Evolutionary conservation across 768 basidiomycete species (phyloP).

Genomic region (Mycena alexandri): DNA sequence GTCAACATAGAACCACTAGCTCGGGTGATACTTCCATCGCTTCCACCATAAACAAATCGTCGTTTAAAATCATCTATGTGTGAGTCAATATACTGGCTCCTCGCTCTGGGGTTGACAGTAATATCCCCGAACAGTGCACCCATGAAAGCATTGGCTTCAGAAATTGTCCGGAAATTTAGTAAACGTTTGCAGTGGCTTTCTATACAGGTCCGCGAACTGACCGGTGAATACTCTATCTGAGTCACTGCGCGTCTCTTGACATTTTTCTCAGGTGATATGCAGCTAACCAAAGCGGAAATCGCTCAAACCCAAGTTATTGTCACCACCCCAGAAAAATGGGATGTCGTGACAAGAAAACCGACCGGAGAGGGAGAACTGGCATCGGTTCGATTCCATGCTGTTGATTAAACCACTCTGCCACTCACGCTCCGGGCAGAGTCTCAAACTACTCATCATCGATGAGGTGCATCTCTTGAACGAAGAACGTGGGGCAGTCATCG

Average conservation of each 20-base stretch:
- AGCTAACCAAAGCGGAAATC: conserved; percentile 93
- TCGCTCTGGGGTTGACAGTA: conserved; percentile 6
- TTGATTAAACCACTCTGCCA: too few relatives aligned
- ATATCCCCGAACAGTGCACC: conserved; percentile 83
- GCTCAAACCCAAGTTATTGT: conserved; percentile 97
- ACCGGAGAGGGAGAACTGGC: conserved; percentile 98
- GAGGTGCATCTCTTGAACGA: conserved; percentile 98
- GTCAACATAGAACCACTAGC: conserved; percentile 66
- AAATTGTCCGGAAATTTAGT: conserved; percentile 94
- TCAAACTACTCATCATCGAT: conserved; percentile 96
- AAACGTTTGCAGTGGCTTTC: conserved; percentile 91
- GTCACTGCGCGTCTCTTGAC: conserved; percentile 37
- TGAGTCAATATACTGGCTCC: conserved; percentile 48
- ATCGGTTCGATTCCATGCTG: conserved; percentile 65
- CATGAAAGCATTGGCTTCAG: conserved; percentile 97
- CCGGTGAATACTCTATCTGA: conserved; percentile 60
- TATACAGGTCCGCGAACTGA: conserved; percentile 90
- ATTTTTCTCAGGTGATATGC: conserved; percentile 84
- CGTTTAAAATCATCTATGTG: conserved; percentile 99
- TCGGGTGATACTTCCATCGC: conserved; percentile 50
- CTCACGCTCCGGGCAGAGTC: conserved; percentile 63
- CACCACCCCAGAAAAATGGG: conserved; percentile 99
- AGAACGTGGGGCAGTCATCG: conserved; percentile 97
- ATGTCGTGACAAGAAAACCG: conserved; percentile 97
- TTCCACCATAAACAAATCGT: conserved; percentile 70